Conservation (phyloP, 2,329 filamentous ascomycete species). For the Ascomycota sp. region DNA sequence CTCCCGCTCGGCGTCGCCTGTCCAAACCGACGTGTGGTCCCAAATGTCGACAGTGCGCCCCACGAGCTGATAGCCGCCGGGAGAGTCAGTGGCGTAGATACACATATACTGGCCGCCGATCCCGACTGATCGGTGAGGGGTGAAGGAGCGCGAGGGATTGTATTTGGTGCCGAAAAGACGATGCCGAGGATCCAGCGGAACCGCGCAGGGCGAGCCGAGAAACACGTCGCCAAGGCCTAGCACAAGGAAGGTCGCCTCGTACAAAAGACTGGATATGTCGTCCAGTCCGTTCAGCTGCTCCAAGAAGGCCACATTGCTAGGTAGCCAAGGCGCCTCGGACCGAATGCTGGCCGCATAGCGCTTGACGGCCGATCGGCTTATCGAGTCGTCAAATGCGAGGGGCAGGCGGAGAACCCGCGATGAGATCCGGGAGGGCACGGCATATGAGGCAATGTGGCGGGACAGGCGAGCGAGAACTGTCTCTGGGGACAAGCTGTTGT, state of each 20-base stretch:
- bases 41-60: slow-evolving; percentile 15
- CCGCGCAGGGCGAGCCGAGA: slow-evolving; percentile 15
- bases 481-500: slow-evolving; percentile 3
- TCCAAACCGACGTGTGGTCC: slow-evolving; percentile 6
- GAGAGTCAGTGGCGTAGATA: slow-evolving; percentile 17
- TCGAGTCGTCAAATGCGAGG: slow-evolving; percentile 17
- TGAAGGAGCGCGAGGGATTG: slow-evolving; percentile 16
- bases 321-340: slow-evolving; percentile 38
- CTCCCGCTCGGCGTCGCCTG: background rate
- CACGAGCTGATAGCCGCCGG: slow-evolving; percentile 17
- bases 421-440: slow-evolving; percentile 6
- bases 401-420: slow-evolving; percentile 15
- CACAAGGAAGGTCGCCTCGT: slow-evolving; percentile 15
- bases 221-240: slow-evolving; percentile 19
- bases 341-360: slow-evolving; percentile 42
- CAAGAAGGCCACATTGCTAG: slow-evolving; percentile 37
- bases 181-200: slow-evolving; percentile 15
- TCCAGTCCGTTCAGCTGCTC: slow-evolving; percentile 13
- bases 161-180: slow-evolving; percentile 17
- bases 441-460: slow-evolving; percentile 7
- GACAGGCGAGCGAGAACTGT: slow-evolving; percentile 6
- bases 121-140: slow-evolving; percentile 14
- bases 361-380: slow-evolving; percentile 28
- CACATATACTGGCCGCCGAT: slow-evolving; percentile 18
- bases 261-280: slow-evolving; percentile 8